Base-by-base conservation (phyloP, 2,329 filamentous ascomycete species). In the Blastomyces emzantsi region DNA sequence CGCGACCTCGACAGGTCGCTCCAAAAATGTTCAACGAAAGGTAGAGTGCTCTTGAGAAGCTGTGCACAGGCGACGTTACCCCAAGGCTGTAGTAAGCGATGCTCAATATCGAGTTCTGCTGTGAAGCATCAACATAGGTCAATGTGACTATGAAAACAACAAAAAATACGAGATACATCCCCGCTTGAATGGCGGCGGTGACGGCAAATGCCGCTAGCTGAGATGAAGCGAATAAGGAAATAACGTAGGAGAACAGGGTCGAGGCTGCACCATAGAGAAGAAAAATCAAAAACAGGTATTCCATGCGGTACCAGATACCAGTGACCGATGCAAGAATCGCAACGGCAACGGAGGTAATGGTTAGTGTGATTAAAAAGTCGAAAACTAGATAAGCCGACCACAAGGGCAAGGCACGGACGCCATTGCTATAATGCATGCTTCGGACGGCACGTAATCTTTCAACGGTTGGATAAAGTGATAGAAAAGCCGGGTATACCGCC, bases 371-470 rank as follows among this genome's bases (percentile, higher is more conserved):
- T 52, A 84, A 72, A 67, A 92, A 91, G 76, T 97, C 92, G 71
- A 96, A 96, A 0, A 81, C 71, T 0, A 88, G 80, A 71, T 97
- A 95, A 1, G 92, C 90, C 5, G 90, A 75, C 92, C 92, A 97
- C 1, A 97, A 79, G 0, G 92, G 90, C 7, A 90, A 79, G 0
- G 89, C 87, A 13, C 90, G 83, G 33, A 96, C 91, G 59, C 92
- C 92, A 71, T 96, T 97, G 61, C 90, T 94, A 76, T 95, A 97
- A 74, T 97, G 88, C 43, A 97, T 79, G 19, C 89, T 89, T 61
- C 92, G 85, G 30, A 97, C 90, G 66, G 91, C 89, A 58, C 86
- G 81, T 9, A 90, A 79, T 33, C 91, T 83, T 74, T 97, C 92
- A 39, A 89, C 80, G n/a, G 91, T 96, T 0, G 91, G 90, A 71